These are phyloP conservation scores for Ophiocordyceps robertsii DNA, from an alignment of 2,329 filamentous ascomycete genomes.

Conservation along the genomic window DNA sequence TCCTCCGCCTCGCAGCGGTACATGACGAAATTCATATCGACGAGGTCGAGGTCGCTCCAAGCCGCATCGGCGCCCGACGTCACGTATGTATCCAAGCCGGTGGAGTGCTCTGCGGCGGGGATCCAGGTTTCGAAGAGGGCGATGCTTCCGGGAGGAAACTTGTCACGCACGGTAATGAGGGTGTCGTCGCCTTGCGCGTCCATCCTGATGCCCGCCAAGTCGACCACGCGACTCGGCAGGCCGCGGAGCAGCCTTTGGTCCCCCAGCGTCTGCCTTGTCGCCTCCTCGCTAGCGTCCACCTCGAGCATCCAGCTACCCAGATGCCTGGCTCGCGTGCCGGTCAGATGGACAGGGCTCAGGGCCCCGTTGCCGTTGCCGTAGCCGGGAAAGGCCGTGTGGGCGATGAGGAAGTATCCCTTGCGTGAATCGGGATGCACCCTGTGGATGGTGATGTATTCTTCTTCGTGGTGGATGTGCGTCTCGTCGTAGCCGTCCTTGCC, in stretches of 20 bases:
- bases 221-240: conserved; percentile 68
- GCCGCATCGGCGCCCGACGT: conserved; percentile 69
- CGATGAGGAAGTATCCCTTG: conserved; percentile 90
- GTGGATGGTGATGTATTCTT: conserved; percentile 92
- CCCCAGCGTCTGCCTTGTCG: conserved; percentile 46
- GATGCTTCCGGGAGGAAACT: conserved; percentile 87
- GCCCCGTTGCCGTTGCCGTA: conserved; percentile 74
- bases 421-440: conserved; percentile 83
- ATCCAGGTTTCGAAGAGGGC: conserved; percentile 96
- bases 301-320: conserved; percentile 88
- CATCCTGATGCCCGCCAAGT: conserved; percentile 60
- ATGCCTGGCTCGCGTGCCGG: conserved; percentile 72
- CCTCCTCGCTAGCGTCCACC: conserved; percentile 64
- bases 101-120: conserved; percentile 69
- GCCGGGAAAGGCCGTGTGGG: conserved; percentile 89
- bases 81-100: conserved; percentile 74
- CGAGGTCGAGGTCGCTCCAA: conserved; percentile 59
- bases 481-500: conserved; percentile 89
- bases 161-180: conserved; percentile 64
- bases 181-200: conserved; percentile 63
- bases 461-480: conserved; percentile 92
- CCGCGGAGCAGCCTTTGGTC: conserved; percentile 66
- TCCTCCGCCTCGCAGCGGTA: conserved; percentile 89
- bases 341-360: conserved; percentile 66
- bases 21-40: conserved; percentile 82